Evolutionary conservation across 108 stramenopile genomes (phyloP), one percentile per base, ranked within the genome.

Genomic region (Conticribra weissflogii): DNA sequence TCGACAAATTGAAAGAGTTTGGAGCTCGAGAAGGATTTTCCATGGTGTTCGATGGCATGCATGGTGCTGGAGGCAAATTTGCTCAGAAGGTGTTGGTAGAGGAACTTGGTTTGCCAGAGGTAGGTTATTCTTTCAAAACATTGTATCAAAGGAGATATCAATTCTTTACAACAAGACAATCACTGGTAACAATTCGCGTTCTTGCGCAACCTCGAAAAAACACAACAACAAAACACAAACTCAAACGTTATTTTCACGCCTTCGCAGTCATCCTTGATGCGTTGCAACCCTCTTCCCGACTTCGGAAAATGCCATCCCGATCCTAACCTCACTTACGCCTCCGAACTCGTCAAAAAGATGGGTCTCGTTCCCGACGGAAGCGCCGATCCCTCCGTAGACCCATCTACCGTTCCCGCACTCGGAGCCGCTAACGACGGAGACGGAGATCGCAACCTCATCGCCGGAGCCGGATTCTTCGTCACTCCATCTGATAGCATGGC

Each of bases 361-460:
- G 96, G 97, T 2, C 78, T 98, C 25, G 76, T 83, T 19, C 56
- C 82, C 2, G 91, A 95, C 34, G 98, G 98, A 27, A 89, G 86
- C 46, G 75, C 87, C 0, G 71, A 93, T 66, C 32, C 67, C 30
- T 67, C 72, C 29, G 61, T 70, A 2, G 70, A 69, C 50, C 60
- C 56, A 19, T 74, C 72, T 16, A 47, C 81, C 15, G 79, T 79
- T 3, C 92, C 85, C 36, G 81, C 88, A 0, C 90, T 99, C 48
- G 99, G 99, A 60, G 99, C 98, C 12, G 98, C 99, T 27, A 96
- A 97, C 33, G 99, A 99, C 70, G 99, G 99, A 12, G 99, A 99
- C 68, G 99, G 97, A 8, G 99, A 99, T 66, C 84, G 99, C 0
- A 99, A 99, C 69, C 91, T 99, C 51, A 97, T 99, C 67, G 96